A percentile compares a stretch with the other conserved stretches of the same genome.
Evolutionary conservation across 345 rosid genomes (phyloP).

Genomic region (Arabidopsis thaliana): TAIR10.1 NC_003074.8:18583501-18584000

Average conservation of each 20-base stretch:
- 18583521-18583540: conserved; percentile 68
- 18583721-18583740: conserved; percentile 17
- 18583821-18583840: conserved; percentile 9
- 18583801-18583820: conserved; percentile 22
- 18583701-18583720: conserved; percentile 36
- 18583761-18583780: conserved; percentile 22
- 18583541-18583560: conserved; percentile 76
- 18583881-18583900: conserved; percentile 44
- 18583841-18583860: conserved; percentile 11
- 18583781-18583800: conserved; percentile 20
- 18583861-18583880: conserved; percentile 11
- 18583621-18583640: conserved; percentile 67
- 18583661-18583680: conserved; percentile 44
- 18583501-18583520: conserved; percentile 52
- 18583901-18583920: conserved; percentile 49
- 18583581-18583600: conserved; percentile 61
- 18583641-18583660: conserved; percentile 50
- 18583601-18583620: conserved; percentile 78
- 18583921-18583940: conserved; percentile 52
- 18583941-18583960: conserved; percentile 7
- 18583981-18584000: conserved; percentile 27
- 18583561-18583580: conserved; percentile 57
- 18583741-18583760: conserved; percentile 32
- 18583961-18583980: conserved; percentile 8
- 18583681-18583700: conserved; percentile 45